phyloP scores from a whole-genome alignment of 495 filamentous ascomycete genomes.

The Penicillium coffeae region DNA sequence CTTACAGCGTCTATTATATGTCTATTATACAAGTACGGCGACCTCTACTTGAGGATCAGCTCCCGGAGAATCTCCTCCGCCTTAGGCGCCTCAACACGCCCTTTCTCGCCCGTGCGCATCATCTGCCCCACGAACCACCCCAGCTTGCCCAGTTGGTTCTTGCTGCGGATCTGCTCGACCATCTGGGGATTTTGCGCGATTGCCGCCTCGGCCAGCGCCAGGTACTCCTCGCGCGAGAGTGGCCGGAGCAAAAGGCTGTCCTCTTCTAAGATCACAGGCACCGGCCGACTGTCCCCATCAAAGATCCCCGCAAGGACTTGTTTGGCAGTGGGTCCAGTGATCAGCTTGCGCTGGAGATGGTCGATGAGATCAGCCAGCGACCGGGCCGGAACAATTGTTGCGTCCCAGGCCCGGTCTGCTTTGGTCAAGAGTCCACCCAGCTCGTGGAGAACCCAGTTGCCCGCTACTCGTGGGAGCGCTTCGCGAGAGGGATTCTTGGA shows the following conservation, averaged over 20 bases:
- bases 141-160: conserved; percentile 70
- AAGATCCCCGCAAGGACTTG: conserved; percentile 63
- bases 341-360: conserved; percentile 58
- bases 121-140: conserved; percentile 89
- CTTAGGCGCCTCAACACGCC: conserved; percentile 69
- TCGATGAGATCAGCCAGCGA: conserved; percentile 65
- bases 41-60: conserved; percentile 42
- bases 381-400: conserved; percentile 51
- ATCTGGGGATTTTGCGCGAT: conserved; percentile 53
- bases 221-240: conserved; percentile 45
- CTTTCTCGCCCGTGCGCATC: conserved; percentile 72
- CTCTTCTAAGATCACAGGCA: conserved; percentile 59
- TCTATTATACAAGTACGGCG: no score
- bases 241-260: conserved; percentile 64
- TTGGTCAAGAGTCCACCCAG: conserved; percentile 70
- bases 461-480: conserved; percentile 43
- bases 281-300: conserved; percentile 45
- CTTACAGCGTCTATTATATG: no score
- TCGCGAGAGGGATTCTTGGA: conserved; percentile 23
- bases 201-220: conserved; percentile 37
- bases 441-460: conserved; percentile 79
- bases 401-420: conserved; percentile 48
- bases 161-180: conserved; percentile 61
- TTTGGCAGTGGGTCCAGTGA: conserved; percentile 77
- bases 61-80: conserved; percentile 64